Evolutionary conservation across 1,284 basidiomycete species (phyloP), one percentile per base, ranked within the genome.

Genomic region (Pascua sp.): DNA sequence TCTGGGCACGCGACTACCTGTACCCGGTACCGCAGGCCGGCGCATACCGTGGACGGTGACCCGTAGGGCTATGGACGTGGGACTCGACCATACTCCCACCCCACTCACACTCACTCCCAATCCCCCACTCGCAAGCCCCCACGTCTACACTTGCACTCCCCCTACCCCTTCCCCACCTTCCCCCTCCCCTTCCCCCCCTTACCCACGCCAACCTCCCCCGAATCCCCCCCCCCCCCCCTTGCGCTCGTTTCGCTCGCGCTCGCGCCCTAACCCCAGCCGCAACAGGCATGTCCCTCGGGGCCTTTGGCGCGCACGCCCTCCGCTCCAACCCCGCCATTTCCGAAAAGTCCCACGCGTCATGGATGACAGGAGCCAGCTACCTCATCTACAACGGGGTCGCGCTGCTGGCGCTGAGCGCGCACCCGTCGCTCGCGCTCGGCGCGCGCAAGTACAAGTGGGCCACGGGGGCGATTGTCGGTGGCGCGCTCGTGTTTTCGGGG

Each of bases 321-420:
- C 65, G 68, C 46, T 48, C 68, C 1, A 59, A 67, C n/a, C 73
- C 75, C n/a, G 57, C 69, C 50, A 56, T 77, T 13, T 64, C 73
- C 38, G 70, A 75, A 39, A 53, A 56, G 40, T 63, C 67, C 46
- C 57, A 69, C 54, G 43, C 58, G 18, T 72, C 69, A 41, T 77
- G 72, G 70, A 57, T 65, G 45, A 77, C 73, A 11, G 77, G 72
- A 13, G 68, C 68, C 8, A 63, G 57, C 41, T 78, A 78, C 63
- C 60, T 77, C 16, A 81, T 91, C 49, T 86, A 83, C 71, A 91
- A 91, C 65, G 90, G 90, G 13, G 80, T 92, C 15, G 87, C 83
- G 0, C 76, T 91, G 42, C 77, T 91, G 61, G 77, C 85, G 9
- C 75, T 91, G 24, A 89, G 88, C 0, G 76, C 86, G 66, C 88